A percentile compares a stretch with the other conserved stretches of the same genome.
Evolutionary conservation across 805 yeast genomes (phyloP).

Genomic region (Hanseniaspora nectarophila): DNA sequence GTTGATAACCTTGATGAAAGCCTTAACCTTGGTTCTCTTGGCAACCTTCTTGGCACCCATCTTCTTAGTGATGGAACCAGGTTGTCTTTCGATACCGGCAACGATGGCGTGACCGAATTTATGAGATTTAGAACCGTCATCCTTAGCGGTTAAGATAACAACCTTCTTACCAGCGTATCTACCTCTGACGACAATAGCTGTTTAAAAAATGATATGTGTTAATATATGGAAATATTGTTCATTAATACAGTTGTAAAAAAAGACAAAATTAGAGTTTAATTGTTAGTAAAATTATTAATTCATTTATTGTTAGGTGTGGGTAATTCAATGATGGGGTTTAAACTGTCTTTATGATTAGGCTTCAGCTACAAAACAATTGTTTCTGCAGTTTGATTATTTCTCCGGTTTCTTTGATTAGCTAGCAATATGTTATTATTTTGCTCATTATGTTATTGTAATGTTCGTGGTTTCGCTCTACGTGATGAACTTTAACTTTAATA

Average conservation of each 20-base stretch:
- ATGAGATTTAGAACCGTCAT: conserved; percentile 97
- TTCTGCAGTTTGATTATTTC: too few species aligned
- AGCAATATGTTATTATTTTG: too few species aligned
- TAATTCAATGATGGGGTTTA: background rate
- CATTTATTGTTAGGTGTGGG: background rate
- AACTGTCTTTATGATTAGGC: too few species aligned
- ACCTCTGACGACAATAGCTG: conserved; percentile 98
- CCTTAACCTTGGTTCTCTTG: conserved; percentile 96
- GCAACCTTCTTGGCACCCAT: conserved; percentile 94
- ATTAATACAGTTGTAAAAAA: background rate
- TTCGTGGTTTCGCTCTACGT: too few species aligned
- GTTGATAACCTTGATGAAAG: conserved; percentile 97
- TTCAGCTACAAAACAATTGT: too few species aligned
- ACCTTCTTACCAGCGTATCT: conserved; percentile 99
- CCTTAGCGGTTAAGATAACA: conserved; percentile 95
- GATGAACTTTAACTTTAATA: too few species aligned
- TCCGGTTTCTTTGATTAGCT: too few species aligned
- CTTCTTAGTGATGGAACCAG: conserved; percentile 89
- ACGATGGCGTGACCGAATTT: conserved; percentile 99
- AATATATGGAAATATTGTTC: background rate
- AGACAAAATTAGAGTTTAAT: conserved; percentile 1
- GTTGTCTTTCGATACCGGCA: conserved; percentile 98
- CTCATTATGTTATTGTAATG: too few species aligned
- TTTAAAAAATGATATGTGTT: conserved; percentile 19
- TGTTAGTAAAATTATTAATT: conserved; percentile 14